Evolutionary conservation across 2,329 filamentous ascomycete genomes (phyloP).

Genomic region (Thielaviopsis ethacetica): DNA sequence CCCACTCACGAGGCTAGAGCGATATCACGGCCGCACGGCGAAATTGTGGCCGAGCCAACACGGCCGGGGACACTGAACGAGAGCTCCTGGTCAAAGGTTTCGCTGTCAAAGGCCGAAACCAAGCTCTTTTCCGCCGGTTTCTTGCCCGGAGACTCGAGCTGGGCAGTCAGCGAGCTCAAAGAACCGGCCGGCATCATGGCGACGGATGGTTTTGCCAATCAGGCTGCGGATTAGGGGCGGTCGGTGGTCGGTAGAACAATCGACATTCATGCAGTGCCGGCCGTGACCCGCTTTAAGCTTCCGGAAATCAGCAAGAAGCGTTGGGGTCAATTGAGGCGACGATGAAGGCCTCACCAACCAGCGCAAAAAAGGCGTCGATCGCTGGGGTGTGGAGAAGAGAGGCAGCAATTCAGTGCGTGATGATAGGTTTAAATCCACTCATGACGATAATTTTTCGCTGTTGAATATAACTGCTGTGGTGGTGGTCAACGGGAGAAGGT

Average conservation of each 20-base stretch:
- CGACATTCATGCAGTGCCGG: not conserved
- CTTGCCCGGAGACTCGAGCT: slow-evolving; percentile 32
- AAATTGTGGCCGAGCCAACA: slow-evolving; percentile 84
- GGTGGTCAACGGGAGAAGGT: not conserved
- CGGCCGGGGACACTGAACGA: slow-evolving; percentile 67
- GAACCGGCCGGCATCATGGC: not conserved
- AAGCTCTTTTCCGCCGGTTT: slow-evolving; percentile 30
- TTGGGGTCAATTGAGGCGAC: not conserved
- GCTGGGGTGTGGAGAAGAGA: not conserved
- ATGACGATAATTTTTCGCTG: not conserved
- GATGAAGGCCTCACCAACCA: not conserved
- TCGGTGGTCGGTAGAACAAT: not conserved
- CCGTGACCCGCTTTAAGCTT: not conserved
- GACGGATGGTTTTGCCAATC: not conserved
- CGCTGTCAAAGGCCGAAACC: slow-evolving; percentile 63
- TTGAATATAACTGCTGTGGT: not conserved
- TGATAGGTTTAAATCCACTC: not conserved
- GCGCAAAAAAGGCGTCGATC: not conserved
- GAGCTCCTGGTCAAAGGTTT: slow-evolving; percentile 72
- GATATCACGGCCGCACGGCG: slow-evolving; percentile 77
- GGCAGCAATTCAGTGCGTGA: too few relatives aligned
- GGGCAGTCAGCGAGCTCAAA: not conserved
- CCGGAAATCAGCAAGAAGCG: not conserved
- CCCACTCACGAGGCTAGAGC: slow-evolving; percentile 60
- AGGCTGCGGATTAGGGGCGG: not conserved